Percentiles rank a stretch among this genome's conserved stretches.
Conservation (phyloP, 495 filamentous ascomycete species). For the Penicillium antarcticum region DNA sequence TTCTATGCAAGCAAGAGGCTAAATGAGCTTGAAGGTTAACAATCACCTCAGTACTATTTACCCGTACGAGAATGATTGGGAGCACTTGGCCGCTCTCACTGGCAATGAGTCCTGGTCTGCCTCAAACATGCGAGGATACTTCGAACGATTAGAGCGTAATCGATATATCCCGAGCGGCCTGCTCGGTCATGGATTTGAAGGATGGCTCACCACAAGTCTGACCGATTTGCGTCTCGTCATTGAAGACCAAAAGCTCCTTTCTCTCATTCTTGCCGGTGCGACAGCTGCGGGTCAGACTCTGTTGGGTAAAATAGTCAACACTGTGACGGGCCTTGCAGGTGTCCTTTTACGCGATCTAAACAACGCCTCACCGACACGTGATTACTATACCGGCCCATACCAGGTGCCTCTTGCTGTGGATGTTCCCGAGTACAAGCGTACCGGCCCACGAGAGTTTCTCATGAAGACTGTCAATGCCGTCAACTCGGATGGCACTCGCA, state of each 20-base stretch:
- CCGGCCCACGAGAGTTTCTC: conserved; percentile 50
- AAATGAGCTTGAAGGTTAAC: background rate
- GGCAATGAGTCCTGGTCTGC: conserved; percentile 38
- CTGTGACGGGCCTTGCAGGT: conserved; percentile 34
- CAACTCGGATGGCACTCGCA: conserved; percentile 50
- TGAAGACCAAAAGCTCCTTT: conserved; percentile 50
- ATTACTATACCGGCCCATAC: conserved; percentile 40
- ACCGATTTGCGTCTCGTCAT: conserved; percentile 45
- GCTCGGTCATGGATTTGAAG: conserved; percentile 52
- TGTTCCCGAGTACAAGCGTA: conserved; percentile 42
- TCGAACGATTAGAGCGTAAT: conserved; percentile 47
- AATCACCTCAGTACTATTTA: conserved; percentile 19
- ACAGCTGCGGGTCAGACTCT: conserved; percentile 33
- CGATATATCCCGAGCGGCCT: conserved; percentile 44
- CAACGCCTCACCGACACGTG: conserved; percentile 30
- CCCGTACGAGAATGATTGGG: conserved; percentile 43
- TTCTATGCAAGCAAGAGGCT: no score
- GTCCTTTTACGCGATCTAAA: conserved; percentile 53
- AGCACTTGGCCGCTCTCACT: conserved; percentile 35
- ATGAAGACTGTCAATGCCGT: conserved; percentile 45
- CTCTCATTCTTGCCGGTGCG: conserved; percentile 46
- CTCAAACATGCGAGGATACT: conserved; percentile 38
- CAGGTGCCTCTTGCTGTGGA: conserved; percentile 50
- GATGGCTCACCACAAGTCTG: conserved; percentile 54
- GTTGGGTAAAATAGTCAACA: conserved; percentile 40